Conservation (phyloP, 352 stramenopile species). For the Phytophthora ramorum region DNA sequence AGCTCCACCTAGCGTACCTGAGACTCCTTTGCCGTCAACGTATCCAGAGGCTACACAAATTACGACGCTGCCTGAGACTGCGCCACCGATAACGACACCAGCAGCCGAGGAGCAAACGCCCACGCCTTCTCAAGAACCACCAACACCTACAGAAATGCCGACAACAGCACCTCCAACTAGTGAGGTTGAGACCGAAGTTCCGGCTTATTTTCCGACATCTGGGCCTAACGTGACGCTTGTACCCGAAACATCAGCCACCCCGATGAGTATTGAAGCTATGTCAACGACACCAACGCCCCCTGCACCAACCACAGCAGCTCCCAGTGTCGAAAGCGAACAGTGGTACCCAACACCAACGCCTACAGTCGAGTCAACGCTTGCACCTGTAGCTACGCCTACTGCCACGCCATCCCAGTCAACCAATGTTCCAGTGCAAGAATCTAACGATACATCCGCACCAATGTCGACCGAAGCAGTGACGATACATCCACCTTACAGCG, state of each 20-base stretch:
- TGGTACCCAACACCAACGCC: not conserved
- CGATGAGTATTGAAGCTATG: not conserved
- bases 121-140: not conserved
- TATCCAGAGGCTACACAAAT: slow-evolving; percentile 7
- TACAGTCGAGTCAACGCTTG: not conserved
- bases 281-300: not conserved
- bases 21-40: not conserved
- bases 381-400: not conserved
- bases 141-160: not conserved
- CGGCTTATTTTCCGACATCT: slow-evolving; percentile 1
- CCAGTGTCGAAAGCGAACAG: not conserved
- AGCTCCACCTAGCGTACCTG: not conserved
- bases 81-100: not conserved
- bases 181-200: slow-evolving; percentile 8
- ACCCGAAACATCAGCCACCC: not conserved
- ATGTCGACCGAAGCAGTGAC: slow-evolving; percentile 8
- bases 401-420: not conserved
- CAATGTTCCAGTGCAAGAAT: not conserved
- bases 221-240: slow-evolving; percentile 1
- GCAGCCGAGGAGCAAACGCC: not conserved
- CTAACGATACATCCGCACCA: not conserved
- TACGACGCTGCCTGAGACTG: not conserved
- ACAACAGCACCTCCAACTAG: not conserved
- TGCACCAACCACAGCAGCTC: not conserved
- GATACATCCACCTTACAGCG: not conserved